Conservation (phyloP, 805 yeast genomes). For the Osmozyma mogii region DNA sequence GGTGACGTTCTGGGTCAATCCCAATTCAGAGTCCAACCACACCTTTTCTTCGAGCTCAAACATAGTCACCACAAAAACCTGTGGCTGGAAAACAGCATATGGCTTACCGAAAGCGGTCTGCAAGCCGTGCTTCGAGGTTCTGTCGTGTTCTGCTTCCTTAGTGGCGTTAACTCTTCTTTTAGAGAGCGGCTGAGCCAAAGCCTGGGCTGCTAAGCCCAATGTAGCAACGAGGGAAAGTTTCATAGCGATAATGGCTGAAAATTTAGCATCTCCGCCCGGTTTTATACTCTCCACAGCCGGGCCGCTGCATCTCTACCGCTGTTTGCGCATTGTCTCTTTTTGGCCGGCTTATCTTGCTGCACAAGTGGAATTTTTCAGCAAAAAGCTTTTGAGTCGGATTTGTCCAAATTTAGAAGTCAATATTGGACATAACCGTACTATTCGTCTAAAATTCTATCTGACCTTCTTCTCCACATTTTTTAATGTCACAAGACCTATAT, state of each 20-base stretch:
- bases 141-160: not conserved
- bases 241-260: not conserved
- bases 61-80: slow-evolving; percentile 49
- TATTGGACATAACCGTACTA: too few relatives aligned
- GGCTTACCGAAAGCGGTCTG: slow-evolving; percentile 16
- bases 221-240: not conserved
- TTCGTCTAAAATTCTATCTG: too few relatives aligned
- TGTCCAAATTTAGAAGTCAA: too few relatives aligned
- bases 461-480: too few relatives aligned
- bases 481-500: too few relatives aligned
- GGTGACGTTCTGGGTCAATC: slow-evolving; percentile 46
- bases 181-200: not conserved
- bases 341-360: too few relatives aligned
- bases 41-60: slow-evolving; percentile 45
- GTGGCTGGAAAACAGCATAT: slow-evolving; percentile 38
- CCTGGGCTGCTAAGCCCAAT: not conserved
- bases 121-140: not conserved
- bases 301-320: too few relatives aligned
- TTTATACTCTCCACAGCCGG: too few relatives aligned
- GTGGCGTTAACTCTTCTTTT: not conserved
- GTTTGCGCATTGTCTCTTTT: too few relatives aligned
- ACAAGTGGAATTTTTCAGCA: too few relatives aligned
- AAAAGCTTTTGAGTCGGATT: too few relatives aligned
- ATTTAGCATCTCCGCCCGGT: too few relatives aligned
- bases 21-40: slow-evolving; percentile 39